Conservation (phyloP, 805 yeast genomes). For the Ogataea haglerorum region DNA sequence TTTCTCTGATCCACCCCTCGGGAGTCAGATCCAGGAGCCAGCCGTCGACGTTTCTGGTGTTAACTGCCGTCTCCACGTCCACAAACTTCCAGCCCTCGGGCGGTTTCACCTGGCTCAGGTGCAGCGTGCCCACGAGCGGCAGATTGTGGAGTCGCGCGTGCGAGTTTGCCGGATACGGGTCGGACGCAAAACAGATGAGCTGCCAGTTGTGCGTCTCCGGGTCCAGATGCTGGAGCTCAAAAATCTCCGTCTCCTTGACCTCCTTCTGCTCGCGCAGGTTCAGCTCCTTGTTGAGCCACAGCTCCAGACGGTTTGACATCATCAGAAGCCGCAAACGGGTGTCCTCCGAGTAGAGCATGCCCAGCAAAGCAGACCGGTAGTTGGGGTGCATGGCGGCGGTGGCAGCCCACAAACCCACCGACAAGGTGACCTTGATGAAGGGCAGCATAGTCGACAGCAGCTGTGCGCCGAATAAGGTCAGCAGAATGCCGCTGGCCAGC, state of each 20-base stretch:
- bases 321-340: constrained; percentile 52
- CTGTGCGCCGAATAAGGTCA: constrained; percentile 30
- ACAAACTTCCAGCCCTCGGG: constrained; percentile 59
- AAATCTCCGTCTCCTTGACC: constrained; percentile 56
- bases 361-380: constrained; percentile 44
- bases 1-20: constrained; percentile 55
- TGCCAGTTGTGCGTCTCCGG: constrained; percentile 56
- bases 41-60: constrained; percentile 28
- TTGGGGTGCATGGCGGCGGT: constrained; percentile 50
- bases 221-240: constrained; percentile 59
- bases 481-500: constrained; percentile 12
- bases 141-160: constrained; percentile 33
- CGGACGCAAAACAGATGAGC: constrained; percentile 53
- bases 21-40: constrained; percentile 73
- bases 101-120: constrained; percentile 44
- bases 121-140: constrained; percentile 27
- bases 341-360: constrained; percentile 56
- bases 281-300: constrained; percentile 37
- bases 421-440: constrained; percentile 30
- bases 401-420: constrained; percentile 49
- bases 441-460: constrained; percentile 23
- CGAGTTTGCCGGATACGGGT: constrained; percentile 51
- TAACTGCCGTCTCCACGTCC: constrained; percentile 11
- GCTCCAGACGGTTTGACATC: constrained; percentile 48
- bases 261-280: constrained; percentile 38